Conservation (phyloP, 2,329 filamentous ascomycete genomes). For the Penicillium sp. region DNA sequence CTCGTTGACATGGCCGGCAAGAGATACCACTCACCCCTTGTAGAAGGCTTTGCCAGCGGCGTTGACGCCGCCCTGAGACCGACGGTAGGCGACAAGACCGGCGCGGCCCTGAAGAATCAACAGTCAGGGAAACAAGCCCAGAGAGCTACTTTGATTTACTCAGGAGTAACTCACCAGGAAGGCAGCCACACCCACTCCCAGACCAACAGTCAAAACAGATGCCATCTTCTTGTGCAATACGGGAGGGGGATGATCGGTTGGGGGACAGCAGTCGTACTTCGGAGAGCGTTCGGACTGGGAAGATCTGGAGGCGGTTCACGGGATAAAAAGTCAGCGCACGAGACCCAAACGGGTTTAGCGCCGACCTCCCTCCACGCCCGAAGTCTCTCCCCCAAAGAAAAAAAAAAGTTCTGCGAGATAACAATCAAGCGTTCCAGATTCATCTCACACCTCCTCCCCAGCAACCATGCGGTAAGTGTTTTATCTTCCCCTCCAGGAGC, state of each 20-base stretch:
- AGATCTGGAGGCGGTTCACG: constrained; percentile 12
- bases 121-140: constrained; percentile 7
- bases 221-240: constrained; percentile 30
- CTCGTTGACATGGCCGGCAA: constrained; percentile 42
- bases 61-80: constrained; percentile 63
- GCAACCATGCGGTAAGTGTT: constrained; percentile 22
- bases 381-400: constrained; percentile 15
- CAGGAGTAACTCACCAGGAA: constrained; percentile 61
- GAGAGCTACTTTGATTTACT: not conserved
- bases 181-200: constrained; percentile 54
- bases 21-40: constrained; percentile 57
- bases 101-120: constrained; percentile 66
- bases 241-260: not conserved
- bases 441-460: constrained; percentile 13
- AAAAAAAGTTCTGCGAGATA: constrained; percentile 18
- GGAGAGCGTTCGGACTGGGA: constrained; percentile 5
- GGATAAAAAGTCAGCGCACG: constrained; percentile 36
- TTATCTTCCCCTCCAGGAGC: too few species aligned
- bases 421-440: constrained; percentile 8
- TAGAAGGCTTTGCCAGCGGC: constrained; percentile 88
- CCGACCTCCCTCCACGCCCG: constrained; percentile 22
- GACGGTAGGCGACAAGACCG: constrained; percentile 79
- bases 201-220: constrained; percentile 39
- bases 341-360: constrained; percentile 31
- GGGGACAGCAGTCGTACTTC: not conserved